These are phyloP conservation scores for Schizonepeta tenuifolia DNA, from an alignment of 257 asterid species.

Conservation along the genomic window DNA sequence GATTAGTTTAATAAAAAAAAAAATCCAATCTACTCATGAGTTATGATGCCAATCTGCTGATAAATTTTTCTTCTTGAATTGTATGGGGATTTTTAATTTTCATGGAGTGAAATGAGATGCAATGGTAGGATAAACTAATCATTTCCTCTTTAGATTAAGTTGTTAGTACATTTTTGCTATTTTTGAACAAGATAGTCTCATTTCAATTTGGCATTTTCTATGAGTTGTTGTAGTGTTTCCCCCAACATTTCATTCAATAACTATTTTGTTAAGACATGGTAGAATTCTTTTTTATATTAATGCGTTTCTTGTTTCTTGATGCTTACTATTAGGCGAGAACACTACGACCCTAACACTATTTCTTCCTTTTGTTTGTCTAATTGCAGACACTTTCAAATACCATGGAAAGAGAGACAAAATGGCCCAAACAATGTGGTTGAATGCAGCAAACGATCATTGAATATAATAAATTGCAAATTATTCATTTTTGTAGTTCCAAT, in stretches of 20 bases:
- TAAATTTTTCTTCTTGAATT: neutral
- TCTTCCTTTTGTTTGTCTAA: slow-evolving; percentile 15
- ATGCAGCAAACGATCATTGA: too few species aligned
- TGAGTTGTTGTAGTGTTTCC: neutral
- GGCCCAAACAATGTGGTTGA: too few species aligned
- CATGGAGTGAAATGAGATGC: neutral
- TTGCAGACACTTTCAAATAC: slow-evolving; percentile 78
- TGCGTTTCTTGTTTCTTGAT: slow-evolving; percentile 13
- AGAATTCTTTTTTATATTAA: neutral
- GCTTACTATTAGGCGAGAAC: slow-evolving; percentile 11
- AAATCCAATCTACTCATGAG: neutral
- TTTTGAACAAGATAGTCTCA: neutral
- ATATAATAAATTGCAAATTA: too few species aligned
- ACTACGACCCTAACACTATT: neutral
- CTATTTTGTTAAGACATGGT: neutral
- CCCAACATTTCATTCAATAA: neutral
- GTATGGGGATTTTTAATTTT: neutral
- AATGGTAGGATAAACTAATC: slow-evolving; percentile 7
- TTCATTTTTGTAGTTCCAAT: too few species aligned
- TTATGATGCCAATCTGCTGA: slow-evolving; percentile 21
- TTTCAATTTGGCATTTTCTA: neutral
- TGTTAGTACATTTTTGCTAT: neutral
- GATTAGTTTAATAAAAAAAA: neutral
- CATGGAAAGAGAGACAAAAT: too few species aligned
- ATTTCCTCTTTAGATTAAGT: slow-evolving; percentile 6